Evolutionary conservation across 768 basidiomycete species (phyloP), one percentile per base, ranked within the genome.

Genomic region (Naematelia aurantialba): DNA sequence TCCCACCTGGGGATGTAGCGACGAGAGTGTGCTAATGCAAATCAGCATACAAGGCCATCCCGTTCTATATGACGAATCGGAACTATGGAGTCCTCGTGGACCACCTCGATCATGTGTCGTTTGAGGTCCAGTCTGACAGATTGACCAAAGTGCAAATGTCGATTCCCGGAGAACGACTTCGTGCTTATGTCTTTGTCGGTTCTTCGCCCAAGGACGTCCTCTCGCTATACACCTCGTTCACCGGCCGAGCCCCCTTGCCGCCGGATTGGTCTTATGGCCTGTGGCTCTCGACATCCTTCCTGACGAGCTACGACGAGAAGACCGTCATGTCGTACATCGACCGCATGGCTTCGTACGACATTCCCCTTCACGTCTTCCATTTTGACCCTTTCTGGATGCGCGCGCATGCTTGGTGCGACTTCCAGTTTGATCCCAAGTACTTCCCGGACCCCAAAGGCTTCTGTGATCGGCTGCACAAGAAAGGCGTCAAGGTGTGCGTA

Each of bases 361-460:
- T 59, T 17, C 58, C 58, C 11, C 21, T 59, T 5, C 49, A 59
- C 42, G 58, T 59, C 58, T 59, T 59, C 31, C 58, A 59, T 22
- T 59, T 59, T 30, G 58, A 59, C 45, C 39, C 27, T n/a, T 59
- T 59, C 58, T 59, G 58, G 58, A 59, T 59, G 58, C 51, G 53
- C 5, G 31, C 58, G n/a, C 58, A 59, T 31, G 27, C 46, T 3
- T 59, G 58, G 58, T 59, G 58, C 58, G 52, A 59, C 29, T 59
- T 59, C 26, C 54, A 55, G 26, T 59, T 59, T 30, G 58, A 59
- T 29, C 58, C 58, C 21, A 34, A n/a, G 12, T 45, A n/a, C 19
- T 59, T 59, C 39, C 58, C 58, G 0, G 58, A 59, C 22, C 58
- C 58, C 12, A 47, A 25, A 11, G 58, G 58, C 12, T 59, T 59